phyloP scores from a whole-genome alignment of 202 grass and related monocot genomes.

The Zizania palustris region DNA sequence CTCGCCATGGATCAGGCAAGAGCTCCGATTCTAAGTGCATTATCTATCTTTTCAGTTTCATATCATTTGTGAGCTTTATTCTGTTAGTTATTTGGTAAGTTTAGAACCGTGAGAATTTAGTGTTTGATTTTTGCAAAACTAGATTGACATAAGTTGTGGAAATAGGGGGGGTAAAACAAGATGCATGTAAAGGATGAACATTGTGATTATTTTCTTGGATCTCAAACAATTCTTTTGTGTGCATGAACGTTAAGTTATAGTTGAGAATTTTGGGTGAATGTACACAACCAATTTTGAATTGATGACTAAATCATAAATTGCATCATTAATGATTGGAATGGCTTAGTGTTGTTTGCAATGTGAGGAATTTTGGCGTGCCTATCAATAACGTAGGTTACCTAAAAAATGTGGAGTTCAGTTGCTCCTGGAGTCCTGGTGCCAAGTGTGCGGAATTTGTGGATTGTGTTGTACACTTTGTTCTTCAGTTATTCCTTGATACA shows the following conservation, averaged over 20 bases:
- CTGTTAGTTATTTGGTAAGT: neutral
- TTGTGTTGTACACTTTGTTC: neutral
- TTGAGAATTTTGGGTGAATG: neutral
- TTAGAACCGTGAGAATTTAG: neutral
- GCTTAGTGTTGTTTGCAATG: neutral
- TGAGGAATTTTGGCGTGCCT: neutral
- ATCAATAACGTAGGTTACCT: neutral
- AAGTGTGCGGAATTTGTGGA: neutral
- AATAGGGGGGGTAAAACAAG: constrained; percentile 1
- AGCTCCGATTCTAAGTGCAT: too few relatives aligned
- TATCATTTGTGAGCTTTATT: neutral
- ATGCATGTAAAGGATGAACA: neutral
- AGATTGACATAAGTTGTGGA: neutral
- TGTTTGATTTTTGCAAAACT: neutral
- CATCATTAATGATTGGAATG: neutral
- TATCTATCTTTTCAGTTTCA: neutral
- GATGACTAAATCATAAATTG: neutral
- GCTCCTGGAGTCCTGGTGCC: too few relatives aligned
- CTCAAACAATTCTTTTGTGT: neutral
- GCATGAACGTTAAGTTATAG: constrained; percentile 7
- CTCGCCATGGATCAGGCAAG: too few relatives aligned
- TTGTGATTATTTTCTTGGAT: constrained; percentile 4
- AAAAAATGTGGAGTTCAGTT: neutral
- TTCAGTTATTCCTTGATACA: neutral
- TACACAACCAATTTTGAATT: neutral